Evolutionary conservation across 441 rosid genomes (phyloP).

Genomic region (Francoa sonchifolia): DNA sequence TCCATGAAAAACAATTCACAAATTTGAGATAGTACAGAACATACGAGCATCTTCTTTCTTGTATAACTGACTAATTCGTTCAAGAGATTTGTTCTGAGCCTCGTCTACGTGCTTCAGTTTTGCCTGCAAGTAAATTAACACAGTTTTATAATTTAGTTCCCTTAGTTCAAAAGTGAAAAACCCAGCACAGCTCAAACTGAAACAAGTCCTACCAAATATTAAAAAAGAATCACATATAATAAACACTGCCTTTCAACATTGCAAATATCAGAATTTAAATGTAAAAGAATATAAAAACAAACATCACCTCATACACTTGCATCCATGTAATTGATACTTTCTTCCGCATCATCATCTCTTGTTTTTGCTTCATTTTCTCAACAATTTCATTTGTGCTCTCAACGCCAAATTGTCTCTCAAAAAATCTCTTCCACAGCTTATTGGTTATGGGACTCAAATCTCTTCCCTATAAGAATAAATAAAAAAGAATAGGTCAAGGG

Average conservation of each 20-base stretch:
- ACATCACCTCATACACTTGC: slow-evolving; percentile 51
- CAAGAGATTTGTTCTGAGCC: slow-evolving; percentile 31
- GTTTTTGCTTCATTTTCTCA: slow-evolving; percentile 53
- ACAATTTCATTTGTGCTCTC: slow-evolving; percentile 20
- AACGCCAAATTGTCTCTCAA: slow-evolving; percentile 39
- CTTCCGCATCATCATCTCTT: too few relatives aligned
- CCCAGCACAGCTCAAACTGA: not conserved
- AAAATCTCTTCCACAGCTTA: slow-evolving; percentile 63
- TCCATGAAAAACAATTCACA: too few relatives aligned
- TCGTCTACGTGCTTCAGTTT: slow-evolving; percentile 32
- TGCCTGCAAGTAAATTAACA: slow-evolving; percentile 27
- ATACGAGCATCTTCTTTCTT: slow-evolving; percentile 62
- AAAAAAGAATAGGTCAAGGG: not conserved
- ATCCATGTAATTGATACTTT: slow-evolving; percentile 52
- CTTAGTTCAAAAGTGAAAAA: too few relatives aligned
- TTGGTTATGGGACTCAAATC: slow-evolving; percentile 81
- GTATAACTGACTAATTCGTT: slow-evolving; percentile 45
- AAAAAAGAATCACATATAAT: not conserved
- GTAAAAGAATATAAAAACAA: not conserved
- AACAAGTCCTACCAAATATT: not conserved
- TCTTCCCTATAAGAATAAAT: slow-evolving; percentile 33
- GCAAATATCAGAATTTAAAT: not conserved
- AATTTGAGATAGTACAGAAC: slow-evolving; percentile 17
- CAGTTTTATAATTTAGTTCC: not conserved
- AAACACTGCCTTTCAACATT: not conserved